Percentiles rank a stretch among this genome's conserved stretches.
phyloP scores from a whole-genome alignment of 192 early-diverging fungal genomes.

The Pilaira anomala region DNA sequence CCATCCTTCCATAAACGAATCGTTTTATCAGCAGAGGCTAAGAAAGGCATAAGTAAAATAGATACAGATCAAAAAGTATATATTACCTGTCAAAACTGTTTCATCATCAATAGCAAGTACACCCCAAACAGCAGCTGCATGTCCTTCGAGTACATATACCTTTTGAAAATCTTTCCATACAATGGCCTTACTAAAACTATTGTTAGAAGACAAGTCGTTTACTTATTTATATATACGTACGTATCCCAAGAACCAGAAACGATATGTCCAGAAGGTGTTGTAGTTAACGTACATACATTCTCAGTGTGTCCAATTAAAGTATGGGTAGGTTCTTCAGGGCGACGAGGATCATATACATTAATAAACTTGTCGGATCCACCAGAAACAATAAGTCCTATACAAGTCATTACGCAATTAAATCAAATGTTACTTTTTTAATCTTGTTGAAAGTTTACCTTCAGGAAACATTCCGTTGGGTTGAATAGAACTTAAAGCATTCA shows the following conservation, averaged over 20 bases:
- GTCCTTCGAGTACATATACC: constrained; percentile 69
- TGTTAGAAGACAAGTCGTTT: not conserved
- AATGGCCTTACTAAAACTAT: constrained; percentile 65
- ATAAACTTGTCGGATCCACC: constrained; percentile 84
- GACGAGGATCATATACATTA: constrained; percentile 70
- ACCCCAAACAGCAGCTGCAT: constrained; percentile 88
- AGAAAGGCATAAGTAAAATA: too few relatives aligned
- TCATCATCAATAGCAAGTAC: constrained; percentile 74
- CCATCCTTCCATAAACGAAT: constrained; percentile 85
- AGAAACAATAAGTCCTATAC: constrained; percentile 73
- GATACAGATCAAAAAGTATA: not conserved
- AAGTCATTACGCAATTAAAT: constrained; percentile 1
- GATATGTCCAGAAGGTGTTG: constrained; percentile 59
- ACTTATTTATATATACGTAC: constrained; percentile 40
- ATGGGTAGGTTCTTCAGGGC: constrained; percentile 55
- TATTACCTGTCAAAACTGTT: constrained; percentile 70
- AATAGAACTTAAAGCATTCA: constrained; percentile 70
- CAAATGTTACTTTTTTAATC: not conserved
- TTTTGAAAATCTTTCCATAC: constrained; percentile 84
- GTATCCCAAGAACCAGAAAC: constrained; percentile 99
- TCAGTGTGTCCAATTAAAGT: constrained; percentile 81
- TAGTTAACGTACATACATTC: constrained; percentile 80
- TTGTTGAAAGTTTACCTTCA: constrained; percentile 57
- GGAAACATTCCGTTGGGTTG: constrained; percentile 55
- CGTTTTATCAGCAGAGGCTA: constrained; percentile 88